Evolutionary conservation across 257 asterid genomes (phyloP).

Genomic region (Solanum pimpinellifolium): DNA sequence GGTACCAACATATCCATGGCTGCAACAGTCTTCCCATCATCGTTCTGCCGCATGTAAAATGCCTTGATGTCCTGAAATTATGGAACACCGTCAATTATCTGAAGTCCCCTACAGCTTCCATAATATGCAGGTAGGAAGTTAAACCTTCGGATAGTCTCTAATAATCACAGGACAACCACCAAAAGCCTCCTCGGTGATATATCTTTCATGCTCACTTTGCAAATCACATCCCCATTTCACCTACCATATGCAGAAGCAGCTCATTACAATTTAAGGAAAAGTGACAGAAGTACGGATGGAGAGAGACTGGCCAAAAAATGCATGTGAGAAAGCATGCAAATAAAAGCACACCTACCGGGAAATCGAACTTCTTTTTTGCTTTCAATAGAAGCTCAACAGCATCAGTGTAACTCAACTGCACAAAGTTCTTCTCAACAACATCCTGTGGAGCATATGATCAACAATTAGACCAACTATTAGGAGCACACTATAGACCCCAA

Average conservation of each 20-base stretch:
- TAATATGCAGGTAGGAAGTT: not conserved
- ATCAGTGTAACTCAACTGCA: constrained; percentile 83
- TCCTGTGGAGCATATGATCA: constrained; percentile 38
- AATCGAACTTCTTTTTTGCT: constrained; percentile 72
- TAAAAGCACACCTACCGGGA: constrained; percentile 46
- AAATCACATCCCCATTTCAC: constrained; percentile 98
- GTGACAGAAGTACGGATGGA: not conserved
- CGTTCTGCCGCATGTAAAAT: constrained; percentile 93
- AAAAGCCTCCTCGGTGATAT: constrained; percentile 83
- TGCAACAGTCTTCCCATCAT: constrained; percentile 95
- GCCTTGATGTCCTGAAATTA: constrained; percentile 79
- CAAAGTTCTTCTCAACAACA: constrained; percentile 70
- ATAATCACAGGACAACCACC: constrained; percentile 90
- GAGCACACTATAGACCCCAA: not conserved
- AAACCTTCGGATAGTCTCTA: constrained; percentile 95
- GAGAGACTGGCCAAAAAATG: not conserved
- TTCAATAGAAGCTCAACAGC: constrained; percentile 67
- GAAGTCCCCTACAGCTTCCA: not conserved
- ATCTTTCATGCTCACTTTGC: constrained; percentile 98
- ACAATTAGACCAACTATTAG: constrained; percentile 12
- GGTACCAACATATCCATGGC: constrained; percentile 99
- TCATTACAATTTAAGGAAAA: not conserved
- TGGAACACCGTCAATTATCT: constrained; percentile 5
- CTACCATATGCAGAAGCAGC: constrained; percentile 23
- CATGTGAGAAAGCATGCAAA: not conserved